These are phyloP conservation scores for Neurospora discreta DNA, from an alignment of 495 filamentous ascomycete species.

Conservation along the genomic window DNA sequence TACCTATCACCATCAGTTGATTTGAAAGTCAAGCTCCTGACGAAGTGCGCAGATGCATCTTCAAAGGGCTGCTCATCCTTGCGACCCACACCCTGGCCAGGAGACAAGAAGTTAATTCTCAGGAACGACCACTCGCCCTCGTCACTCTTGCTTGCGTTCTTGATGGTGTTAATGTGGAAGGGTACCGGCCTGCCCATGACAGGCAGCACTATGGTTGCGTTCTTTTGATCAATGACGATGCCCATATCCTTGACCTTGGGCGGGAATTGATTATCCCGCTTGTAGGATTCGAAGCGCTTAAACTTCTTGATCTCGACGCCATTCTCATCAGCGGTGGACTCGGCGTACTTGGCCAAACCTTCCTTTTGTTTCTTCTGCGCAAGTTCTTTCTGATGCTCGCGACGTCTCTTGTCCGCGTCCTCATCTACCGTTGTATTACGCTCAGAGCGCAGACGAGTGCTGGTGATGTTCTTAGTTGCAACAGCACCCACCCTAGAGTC, in stretches of 20 bases:
- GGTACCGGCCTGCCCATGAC: conserved; percentile 97
- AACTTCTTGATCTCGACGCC: conserved; percentile 92
- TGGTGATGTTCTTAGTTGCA: conserved; percentile 83
- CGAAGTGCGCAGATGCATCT: conserved; percentile 88
- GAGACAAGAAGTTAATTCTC: conserved; percentile 93
- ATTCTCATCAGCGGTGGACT: conserved; percentile 71
- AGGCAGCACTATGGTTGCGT: conserved; percentile 79
- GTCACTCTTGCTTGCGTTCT: conserved; percentile 90
- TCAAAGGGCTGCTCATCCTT: conserved; percentile 99
- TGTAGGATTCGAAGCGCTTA: conserved; percentile 98
- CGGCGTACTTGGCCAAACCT: conserved; percentile 70
- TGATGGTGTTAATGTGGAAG: conserved; percentile 98
- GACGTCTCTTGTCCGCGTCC: conserved; percentile 75
- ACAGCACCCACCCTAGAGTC: conserved; percentile 73
- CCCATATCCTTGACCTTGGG: conserved; percentile 67
- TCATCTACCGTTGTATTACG: conserved; percentile 76
- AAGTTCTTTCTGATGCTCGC: conserved; percentile 89
- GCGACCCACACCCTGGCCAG: conserved; percentile 91
- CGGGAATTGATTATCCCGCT: conserved; percentile 92
- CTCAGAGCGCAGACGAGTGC: conserved; percentile 87
- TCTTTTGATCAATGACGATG: conserved; percentile 84
- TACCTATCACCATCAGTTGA: conserved; percentile 81
- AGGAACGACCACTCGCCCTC: conserved; percentile 91
- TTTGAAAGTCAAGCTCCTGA: conserved; percentile 87
- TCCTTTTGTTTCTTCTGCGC: conserved; percentile 79